Evolutionary conservation across 2,329 filamentous ascomycete genomes (phyloP).

Genomic region (Aaosphaeria arxii): DNA sequence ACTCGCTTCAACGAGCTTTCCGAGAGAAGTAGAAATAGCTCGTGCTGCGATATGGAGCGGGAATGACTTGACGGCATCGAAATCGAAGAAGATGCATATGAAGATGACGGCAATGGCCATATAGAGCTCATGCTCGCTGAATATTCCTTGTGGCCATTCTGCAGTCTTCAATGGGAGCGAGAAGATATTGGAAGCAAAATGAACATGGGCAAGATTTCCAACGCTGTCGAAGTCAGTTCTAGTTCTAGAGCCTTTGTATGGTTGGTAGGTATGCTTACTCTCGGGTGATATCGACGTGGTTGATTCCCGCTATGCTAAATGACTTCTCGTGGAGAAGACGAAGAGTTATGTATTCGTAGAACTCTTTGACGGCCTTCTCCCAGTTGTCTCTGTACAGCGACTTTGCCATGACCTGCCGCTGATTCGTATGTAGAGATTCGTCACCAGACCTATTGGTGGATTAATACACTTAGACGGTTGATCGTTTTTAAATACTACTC

Average conservation of each 20-base stretch:
- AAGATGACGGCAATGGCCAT: slow-evolving; percentile 61
- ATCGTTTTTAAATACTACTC: slow-evolving; percentile 2
- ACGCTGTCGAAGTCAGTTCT: slow-evolving; percentile 16
- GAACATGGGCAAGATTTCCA: slow-evolving; percentile 54
- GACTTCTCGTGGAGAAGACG: slow-evolving; percentile 27
- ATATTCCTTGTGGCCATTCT: slow-evolving; percentile 50
- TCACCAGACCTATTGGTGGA: slow-evolving; percentile 18
- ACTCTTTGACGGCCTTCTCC: slow-evolving; percentile 60
- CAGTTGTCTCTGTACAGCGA: slow-evolving; percentile 50
- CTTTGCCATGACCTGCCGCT: slow-evolving; percentile 12
- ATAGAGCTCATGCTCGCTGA: slow-evolving; percentile 48
- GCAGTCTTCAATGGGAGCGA: slow-evolving; percentile 55
- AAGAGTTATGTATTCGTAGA: slow-evolving; percentile 62
- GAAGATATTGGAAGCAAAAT: slow-evolving; percentile 55
- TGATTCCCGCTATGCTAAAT: slow-evolving; percentile 56
- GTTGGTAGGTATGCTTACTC: slow-evolving; percentile 36
- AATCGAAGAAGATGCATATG: slow-evolving; percentile 62
- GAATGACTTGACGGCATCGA: slow-evolving; percentile 66
- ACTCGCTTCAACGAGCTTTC: background rate
- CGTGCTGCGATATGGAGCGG: slow-evolving; percentile 58
- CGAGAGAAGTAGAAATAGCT: slow-evolving; percentile 39
- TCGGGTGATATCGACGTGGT: slow-evolving; percentile 64
- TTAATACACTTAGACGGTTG: too few species aligned
- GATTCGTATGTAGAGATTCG: slow-evolving; percentile 23
- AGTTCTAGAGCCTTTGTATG: too few species aligned